Evolutionary conservation across 2,329 filamentous ascomycete species (phyloP), one percentile per base, ranked within the genome.

Genomic region (Hymenoscyphus infarciens): DNA sequence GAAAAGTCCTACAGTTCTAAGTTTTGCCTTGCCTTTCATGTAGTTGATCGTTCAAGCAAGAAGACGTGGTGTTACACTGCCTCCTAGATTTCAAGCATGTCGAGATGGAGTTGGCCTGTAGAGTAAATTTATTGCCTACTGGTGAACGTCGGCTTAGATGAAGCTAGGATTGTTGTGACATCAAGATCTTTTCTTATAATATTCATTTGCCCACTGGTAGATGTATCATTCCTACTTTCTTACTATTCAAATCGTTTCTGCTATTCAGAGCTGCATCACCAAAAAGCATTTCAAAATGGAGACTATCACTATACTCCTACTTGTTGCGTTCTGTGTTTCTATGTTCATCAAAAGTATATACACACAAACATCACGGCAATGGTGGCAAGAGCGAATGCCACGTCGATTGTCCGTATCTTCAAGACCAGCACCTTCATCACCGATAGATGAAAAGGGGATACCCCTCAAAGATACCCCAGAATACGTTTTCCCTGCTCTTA

Each of bases 401-500:
- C 56, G n/a, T 19, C 39, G 39, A n/a, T 54, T 38, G n/a, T 53
- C 58, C 27, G 2, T 25, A 56, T 31, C 16, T 53, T 53, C 29
- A 22, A 56, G 13, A n/a, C 45, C 19, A 16, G 25, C 39, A 19
- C 39, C 29, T 35, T 49, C 15, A 49, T 27, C 27, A 38, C 39
- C 42, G 31, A 61, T 31, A 52, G 60, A 42, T 16, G 63, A 66
- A 55, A 64, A 60, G 16, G 63, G 64, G 27, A 61, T 60, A 10
- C 59, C 33, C 3, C 59, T 62, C 16, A 27, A 67, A 60, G 61
- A 67, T 31, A 57, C 67, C 38, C 59, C 64, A 38, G 66, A 60
- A 45, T 71, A 70, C 57, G 54, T 66, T 19, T 63, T 71, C 16
- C 70, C 70, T 7, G 54, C 68, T 19, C 62, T 72, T 25, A 58